Evolutionary conservation across 1,284 basidiomycete species (phyloP), one percentile per base, ranked within the genome.

Genomic region (Pyrrhoderma lamaoense): DNA sequence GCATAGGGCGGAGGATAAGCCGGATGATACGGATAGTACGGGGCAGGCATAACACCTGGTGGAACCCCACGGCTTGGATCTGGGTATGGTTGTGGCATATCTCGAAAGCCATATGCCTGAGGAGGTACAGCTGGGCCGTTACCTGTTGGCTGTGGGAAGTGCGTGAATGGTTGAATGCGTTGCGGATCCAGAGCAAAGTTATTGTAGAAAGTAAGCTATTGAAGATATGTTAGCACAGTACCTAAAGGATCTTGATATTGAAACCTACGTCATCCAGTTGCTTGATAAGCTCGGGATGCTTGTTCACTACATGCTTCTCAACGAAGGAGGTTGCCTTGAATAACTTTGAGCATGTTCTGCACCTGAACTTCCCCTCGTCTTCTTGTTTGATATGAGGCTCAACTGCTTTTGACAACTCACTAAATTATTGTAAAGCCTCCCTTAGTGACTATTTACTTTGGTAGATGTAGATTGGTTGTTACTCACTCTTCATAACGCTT

Each of bases 251-350:
- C 53, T 37, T 55, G 49, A 16, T 48, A 53, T n/a, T n/a, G n/a
- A 42, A 53, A 39, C 67, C 63, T 66, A 89, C 86, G 59, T 89
- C 85, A 36, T 89, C 85, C n/a, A 90, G 75, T 48, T 73, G 66
- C 59, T 80, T 85, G 52, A 91, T 79, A 8, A 88, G 70, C 58
- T 93, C 92, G 14, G 82, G 70, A 64, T 95, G 92, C 66, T 93
- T 93, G 65, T 90, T 89, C 7, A 84, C 79, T 57, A 94, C 84
- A 64, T 95, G 92, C 71, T 97, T 97, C 70, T 94, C 90, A 47
- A 97, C 88, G 68, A 95, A 97, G 39, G 92, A 83, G 19, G 89
- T 87, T 3, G 92, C 94, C 65, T 93, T 93, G 81, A 97, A 97
- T 14, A 97, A 74, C 71, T 97, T 97, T 67, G 83, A 82, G 67